Evolutionary conservation across 352 stramenopile species (phyloP).

Genomic region (Phytophthora megakarya): DNA sequence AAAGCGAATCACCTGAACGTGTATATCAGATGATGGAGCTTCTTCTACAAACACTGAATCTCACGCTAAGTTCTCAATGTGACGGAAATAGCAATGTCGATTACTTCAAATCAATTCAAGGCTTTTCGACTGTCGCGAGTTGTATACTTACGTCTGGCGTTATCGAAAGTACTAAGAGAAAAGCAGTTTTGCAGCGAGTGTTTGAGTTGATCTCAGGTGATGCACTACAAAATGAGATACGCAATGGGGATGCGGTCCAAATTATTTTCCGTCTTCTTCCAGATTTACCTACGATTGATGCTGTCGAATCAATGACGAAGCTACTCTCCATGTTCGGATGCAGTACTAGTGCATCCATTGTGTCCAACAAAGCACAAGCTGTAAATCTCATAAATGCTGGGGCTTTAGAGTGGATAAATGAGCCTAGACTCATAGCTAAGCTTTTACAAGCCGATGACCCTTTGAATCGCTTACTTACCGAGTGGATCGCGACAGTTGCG

Average conservation of each 20-base stretch:
- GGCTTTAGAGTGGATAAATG: constrained; percentile 58
- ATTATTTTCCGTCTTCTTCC: constrained; percentile 59
- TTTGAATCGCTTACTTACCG: constrained; percentile 39
- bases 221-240: constrained; percentile 52
- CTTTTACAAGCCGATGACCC: constrained; percentile 38
- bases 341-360: constrained; percentile 39
- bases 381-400: constrained; percentile 55
- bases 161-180: constrained; percentile 41
- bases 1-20: constrained; percentile 24
- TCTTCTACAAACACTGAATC: constrained; percentile 52
- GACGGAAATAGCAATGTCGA: constrained; percentile 32
- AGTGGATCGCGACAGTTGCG: constrained; percentile 50
- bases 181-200: constrained; percentile 50
- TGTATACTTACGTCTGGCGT: constrained; percentile 62
- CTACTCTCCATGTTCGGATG: constrained; percentile 54
- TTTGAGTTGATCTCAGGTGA: constrained; percentile 64
- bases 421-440: constrained; percentile 42
- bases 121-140: constrained; percentile 57
- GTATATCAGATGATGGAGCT: constrained; percentile 53
- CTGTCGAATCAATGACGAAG: constrained; percentile 38
- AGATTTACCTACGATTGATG: constrained; percentile 32
- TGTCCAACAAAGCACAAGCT: constrained; percentile 59
- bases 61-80: constrained; percentile 47
- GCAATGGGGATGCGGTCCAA: constrained; percentile 59
- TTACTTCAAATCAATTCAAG: constrained; percentile 50